These are phyloP conservation scores for Leccinum uliginosum DNA, from an alignment of 768 basidiomycete genomes.

Conservation along the genomic window DNA sequence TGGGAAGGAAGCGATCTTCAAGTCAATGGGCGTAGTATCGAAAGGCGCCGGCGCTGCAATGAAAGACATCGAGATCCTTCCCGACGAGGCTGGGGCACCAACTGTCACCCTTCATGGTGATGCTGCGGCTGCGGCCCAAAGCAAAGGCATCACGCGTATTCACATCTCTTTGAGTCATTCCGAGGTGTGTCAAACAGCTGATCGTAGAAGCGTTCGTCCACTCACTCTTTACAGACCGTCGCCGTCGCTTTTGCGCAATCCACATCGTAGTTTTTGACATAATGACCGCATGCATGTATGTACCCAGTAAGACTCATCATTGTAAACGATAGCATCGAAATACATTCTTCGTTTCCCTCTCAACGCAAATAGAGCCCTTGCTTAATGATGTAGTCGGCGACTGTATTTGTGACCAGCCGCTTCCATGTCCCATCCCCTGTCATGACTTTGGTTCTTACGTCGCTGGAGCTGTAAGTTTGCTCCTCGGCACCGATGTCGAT, in stretches of 20 bases:
- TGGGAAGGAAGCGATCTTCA: constrained; percentile 97
- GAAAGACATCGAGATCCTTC: constrained; percentile 95
- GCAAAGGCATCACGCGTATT: constrained; percentile 68
- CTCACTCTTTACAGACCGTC: constrained; percentile 50
- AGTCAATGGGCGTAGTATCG: constrained; percentile 84
- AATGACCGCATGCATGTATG: neutral
- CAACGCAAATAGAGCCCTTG: constrained; percentile 40
- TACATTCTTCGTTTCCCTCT: constrained; percentile 5
- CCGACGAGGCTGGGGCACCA: constrained; percentile 74
- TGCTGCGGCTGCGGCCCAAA: constrained; percentile 66
- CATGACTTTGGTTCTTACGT: constrained; percentile 42
- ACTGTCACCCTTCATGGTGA: constrained; percentile 75
- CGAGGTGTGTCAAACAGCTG: constrained; percentile 53
- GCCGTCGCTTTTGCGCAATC: constrained; percentile 89
- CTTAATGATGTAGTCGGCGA: constrained; percentile 50
- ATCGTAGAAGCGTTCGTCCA: neutral
- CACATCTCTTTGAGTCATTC: constrained; percentile 91
- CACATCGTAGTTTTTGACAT: constrained; percentile 20
- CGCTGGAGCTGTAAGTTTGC: constrained; percentile 64
- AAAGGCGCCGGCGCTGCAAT: constrained; percentile 93
- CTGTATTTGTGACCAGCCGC: constrained; percentile 39
- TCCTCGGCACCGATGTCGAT: constrained; percentile 58
- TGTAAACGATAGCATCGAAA: constrained; percentile 10
- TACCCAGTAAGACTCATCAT: neutral
- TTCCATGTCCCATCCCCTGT: constrained; percentile 38